Percentiles rank a stretch among this genome's conserved stretches.
Evolutionary conservation across 1,284 basidiomycete genomes (phyloP).

Genomic region (Moesziomyces globuligerus): DNA sequence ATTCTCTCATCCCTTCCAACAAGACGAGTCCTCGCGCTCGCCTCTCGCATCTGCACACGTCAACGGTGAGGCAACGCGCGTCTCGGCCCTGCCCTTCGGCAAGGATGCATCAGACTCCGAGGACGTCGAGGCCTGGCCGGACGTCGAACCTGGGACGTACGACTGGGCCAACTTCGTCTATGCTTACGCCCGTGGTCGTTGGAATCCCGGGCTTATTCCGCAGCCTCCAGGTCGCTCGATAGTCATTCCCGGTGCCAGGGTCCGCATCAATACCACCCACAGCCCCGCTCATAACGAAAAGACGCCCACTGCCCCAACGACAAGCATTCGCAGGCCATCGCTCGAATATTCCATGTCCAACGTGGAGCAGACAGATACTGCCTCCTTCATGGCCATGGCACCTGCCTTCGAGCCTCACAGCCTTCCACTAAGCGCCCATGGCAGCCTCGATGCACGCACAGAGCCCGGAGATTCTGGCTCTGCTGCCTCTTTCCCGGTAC

Average conservation of each 20-base stretch:
- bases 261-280: slow-evolving; percentile 21
- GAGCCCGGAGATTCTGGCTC: slow-evolving; percentile 14
- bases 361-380: background rate
- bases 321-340: slow-evolving; percentile 25
- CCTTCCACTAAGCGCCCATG: slow-evolving; percentile 26
- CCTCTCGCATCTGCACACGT: background rate
- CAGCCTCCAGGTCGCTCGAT: slow-evolving; percentile 56
- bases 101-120: background rate
- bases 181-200: slow-evolving; percentile 59
- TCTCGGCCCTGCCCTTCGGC: background rate
- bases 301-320: background rate
- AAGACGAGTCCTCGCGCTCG: slow-evolving; percentile 1
- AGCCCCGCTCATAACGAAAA: slow-evolving; percentile 2
- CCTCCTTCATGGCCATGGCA: slow-evolving; percentile 1
- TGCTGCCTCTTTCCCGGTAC: slow-evolving; percentile 12
- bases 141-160: slow-evolving; percentile 44
- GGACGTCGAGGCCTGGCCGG: background rate
- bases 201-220: slow-evolving; percentile 57
- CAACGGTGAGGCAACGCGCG: background rate
- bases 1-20: slow-evolving; percentile 23
- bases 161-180: slow-evolving; percentile 65
- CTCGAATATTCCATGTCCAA: slow-evolving; percentile 28
- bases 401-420: slow-evolving; percentile 24
- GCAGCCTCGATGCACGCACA: slow-evolving; percentile 16
- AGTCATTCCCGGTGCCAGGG: slow-evolving; percentile 25